Percentiles rank a stretch among this genome's conserved stretches.
These are phyloP conservation scores for Candida tunisiensis DNA, from an alignment of 1,139 yeast species.

Conservation along the genomic window DNA sequence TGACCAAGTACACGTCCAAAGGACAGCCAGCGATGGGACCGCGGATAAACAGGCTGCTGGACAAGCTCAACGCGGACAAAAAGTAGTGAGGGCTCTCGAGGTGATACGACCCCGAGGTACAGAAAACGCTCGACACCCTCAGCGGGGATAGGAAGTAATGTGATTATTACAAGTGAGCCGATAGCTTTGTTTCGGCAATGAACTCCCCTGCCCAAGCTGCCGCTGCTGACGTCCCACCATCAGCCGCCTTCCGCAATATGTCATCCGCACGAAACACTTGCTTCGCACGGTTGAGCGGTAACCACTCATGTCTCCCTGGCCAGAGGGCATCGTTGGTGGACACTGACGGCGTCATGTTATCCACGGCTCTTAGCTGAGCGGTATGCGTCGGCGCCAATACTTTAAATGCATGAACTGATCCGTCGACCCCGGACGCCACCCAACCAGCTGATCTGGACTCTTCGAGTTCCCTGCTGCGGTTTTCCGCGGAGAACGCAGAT, in stretches of 20 bases:
- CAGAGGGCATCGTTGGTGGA: too few relatives aligned
- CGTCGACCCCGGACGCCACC: too few relatives aligned
- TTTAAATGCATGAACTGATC: too few relatives aligned
- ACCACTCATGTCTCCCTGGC: too few relatives aligned
- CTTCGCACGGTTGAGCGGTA: too few relatives aligned
- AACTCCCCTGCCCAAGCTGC: not conserved
- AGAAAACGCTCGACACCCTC: not conserved
- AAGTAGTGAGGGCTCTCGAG: not conserved
- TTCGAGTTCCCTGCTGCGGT: too few relatives aligned
- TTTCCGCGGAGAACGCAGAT: too few relatives aligned
- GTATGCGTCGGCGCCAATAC: too few relatives aligned
- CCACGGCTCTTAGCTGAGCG: too few relatives aligned
- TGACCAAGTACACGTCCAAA: conserved; percentile 39
- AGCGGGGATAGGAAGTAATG: not conserved
- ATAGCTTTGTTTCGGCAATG: not conserved
- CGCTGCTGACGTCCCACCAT: not conserved
- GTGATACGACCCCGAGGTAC: not conserved
- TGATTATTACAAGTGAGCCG: not conserved
- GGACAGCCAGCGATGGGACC: conserved; percentile 95
- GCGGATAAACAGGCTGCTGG: conserved; percentile 60
- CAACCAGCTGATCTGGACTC: too few relatives aligned
- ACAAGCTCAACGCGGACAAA: conserved; percentile 37
- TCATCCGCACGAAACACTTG: too few relatives aligned
- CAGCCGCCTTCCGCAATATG: not conserved
- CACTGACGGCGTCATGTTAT: too few relatives aligned